Percentiles rank a stretch among this genome's conserved stretches.
Conservation (phyloP, 1,284 basidiomycete genomes). For the Earliella scabrosa region DNA sequence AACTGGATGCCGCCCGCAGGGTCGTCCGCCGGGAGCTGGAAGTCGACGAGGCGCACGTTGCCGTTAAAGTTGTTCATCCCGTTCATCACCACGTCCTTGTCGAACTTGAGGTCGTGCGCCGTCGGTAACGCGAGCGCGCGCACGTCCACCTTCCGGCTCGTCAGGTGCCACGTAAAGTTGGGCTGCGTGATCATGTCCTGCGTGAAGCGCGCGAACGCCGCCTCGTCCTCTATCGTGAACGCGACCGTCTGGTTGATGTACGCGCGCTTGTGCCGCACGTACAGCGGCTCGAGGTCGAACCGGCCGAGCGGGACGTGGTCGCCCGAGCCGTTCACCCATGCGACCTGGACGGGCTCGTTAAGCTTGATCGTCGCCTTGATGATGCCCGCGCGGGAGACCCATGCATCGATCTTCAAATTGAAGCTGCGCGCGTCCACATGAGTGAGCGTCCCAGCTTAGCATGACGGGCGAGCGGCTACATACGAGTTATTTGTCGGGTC, state of each 20-base stretch:
- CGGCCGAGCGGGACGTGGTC: slow-evolving; percentile 50
- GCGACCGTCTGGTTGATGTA: slow-evolving; percentile 59
- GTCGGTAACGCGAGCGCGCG: slow-evolving; percentile 73
- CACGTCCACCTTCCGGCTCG: slow-evolving; percentile 60
- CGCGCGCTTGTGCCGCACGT: slow-evolving; percentile 56
- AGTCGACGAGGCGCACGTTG: slow-evolving; percentile 61
- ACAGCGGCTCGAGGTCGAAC: slow-evolving; percentile 49
- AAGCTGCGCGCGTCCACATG: slow-evolving; percentile 36
- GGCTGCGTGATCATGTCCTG: slow-evolving; percentile 64
- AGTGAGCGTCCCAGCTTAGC: neutral
- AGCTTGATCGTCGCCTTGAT: slow-evolving; percentile 64
- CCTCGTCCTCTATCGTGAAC: slow-evolving; percentile 58
- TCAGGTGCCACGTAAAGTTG: slow-evolving; percentile 75
- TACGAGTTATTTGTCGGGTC: slow-evolving; percentile 58
- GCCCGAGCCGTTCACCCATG: slow-evolving; percentile 49
- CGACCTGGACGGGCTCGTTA: slow-evolving; percentile 52
- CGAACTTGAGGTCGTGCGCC: slow-evolving; percentile 63
- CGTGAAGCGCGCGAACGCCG: slow-evolving; percentile 62
- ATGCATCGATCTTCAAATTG: slow-evolving; percentile 51
- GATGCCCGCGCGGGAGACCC: slow-evolving; percentile 62
- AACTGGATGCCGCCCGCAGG: slow-evolving; percentile 74
- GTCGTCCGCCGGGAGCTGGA: slow-evolving; percentile 74
- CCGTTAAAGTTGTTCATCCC: slow-evolving; percentile 70
- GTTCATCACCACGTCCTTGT: slow-evolving; percentile 59
- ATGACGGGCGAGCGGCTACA: slow-evolving; percentile 30